Evolutionary conservation across 805 yeast genomes (phyloP), one percentile per base, ranked within the genome.

Genomic region (Wickerhamiella galacta): DNA sequence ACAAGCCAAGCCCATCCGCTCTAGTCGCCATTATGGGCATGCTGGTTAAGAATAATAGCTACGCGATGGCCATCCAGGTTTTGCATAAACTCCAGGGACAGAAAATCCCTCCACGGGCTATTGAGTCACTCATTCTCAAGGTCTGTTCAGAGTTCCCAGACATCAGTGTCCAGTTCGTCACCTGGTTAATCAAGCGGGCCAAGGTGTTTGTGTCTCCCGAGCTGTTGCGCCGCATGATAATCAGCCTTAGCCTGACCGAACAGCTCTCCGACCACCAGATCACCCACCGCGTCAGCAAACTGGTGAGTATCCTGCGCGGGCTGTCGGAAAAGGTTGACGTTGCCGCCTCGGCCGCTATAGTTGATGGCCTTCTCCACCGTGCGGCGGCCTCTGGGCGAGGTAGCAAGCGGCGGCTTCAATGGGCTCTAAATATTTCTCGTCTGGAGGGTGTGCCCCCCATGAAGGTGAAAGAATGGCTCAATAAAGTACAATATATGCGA

Each of bases 371-470:
- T 9, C 27, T 53, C n/a, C 16, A 16, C 1, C 36, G 50, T 16
- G 44, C 53, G 1, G 23, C 30, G 12, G 19, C 12, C 3, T 34
- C 30, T 3, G 42, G 45, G 8, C 31, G 45, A 16, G 56, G 56
- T 7, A 41, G 49, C 23, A 40, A 45, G 2, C 20, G 21, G 10
- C 39, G 56, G 5, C 43, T 53, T 24, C 31, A 38, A 18, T 51
- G 52, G 53, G 56, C 54, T 1, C 34, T 53, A 8, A 40, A 34
- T 7, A 23, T 52, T 4, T 52, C 54, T 5, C 32, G 35, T 14
- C 29, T 25, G 2, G 52, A 49, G 10, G 30, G 36, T 1, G 51
- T 51, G 2, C 28, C 46, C 1, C 38, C 36, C 5, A 27, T 16
- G 4, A 28, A 24, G 20, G 39, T 46, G 11, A 35, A 34, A 2